Conservation (phyloP, 768 basidiomycete genomes). For the Russula olivacea region DNA sequence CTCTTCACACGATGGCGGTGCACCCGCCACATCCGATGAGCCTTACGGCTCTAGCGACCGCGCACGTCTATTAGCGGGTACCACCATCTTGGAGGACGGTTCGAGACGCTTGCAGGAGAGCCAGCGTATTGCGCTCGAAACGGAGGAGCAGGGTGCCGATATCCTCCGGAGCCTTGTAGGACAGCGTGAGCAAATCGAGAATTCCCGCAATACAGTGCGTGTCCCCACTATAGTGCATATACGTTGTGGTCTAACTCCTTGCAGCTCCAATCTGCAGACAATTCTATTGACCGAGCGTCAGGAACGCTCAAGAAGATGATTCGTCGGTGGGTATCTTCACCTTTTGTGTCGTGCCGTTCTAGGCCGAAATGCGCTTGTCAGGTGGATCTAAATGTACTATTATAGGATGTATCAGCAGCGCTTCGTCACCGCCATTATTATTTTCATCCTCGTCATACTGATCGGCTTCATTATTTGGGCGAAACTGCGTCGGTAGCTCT, state of each 20-base stretch:
- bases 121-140: slow-evolving; percentile 90
- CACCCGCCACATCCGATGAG: slow-evolving; percentile 67
- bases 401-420: slow-evolving; percentile 96
- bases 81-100: slow-evolving; percentile 76
- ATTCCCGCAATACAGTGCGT: slow-evolving; percentile 81
- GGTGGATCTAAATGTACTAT: slow-evolving; percentile 29
- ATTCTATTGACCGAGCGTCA: slow-evolving; percentile 84
- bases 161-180: slow-evolving; percentile 78
- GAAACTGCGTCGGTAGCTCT: slow-evolving; percentile 40
- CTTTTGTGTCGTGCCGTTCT: slow-evolving; percentile 13
- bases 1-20: slow-evolving; percentile 26
- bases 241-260: background rate
- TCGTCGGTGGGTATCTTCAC: slow-evolving; percentile 57
- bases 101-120: slow-evolving; percentile 80
- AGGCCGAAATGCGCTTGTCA: slow-evolving; percentile 23
- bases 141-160: slow-evolving; percentile 91
- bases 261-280: slow-evolving; percentile 81
- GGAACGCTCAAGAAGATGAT: slow-evolving; percentile 95
- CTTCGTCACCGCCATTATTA: slow-evolving; percentile 79
- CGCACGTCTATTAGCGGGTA: slow-evolving; percentile 73
- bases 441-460: slow-evolving; percentile 75
- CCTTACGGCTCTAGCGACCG: slow-evolving; percentile 68
- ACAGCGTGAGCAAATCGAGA: slow-evolving; percentile 93
- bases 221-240: background rate
- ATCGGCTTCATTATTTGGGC: slow-evolving; percentile 78